Base-by-base conservation (phyloP, 441 rosid species). In the Viola pubescens region DNA sequence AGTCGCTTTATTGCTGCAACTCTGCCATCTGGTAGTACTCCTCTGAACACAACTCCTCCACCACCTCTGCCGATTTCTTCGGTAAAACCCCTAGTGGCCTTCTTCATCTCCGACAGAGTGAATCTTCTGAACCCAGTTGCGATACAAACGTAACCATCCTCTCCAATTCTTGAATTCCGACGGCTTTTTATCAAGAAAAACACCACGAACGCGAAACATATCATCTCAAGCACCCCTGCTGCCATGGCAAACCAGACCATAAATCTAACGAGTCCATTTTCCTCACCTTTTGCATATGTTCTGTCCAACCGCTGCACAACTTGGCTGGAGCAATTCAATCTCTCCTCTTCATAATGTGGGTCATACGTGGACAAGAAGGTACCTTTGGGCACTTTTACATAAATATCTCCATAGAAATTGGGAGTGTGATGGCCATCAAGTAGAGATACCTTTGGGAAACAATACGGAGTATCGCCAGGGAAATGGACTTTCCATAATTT, bases 91-190 rank as follows among this genome's bases (percentile, higher is more conserved):
- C 49, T 1, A 11, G 49, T 47, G 10, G 49, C 49, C 49, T 47
- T 47, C 11, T 47, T 47, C 11, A 47, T 9, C 49, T 47, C 49
- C 2, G 49, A 47, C 8, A 8, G 12, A 43, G 72, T 77, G 70
- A 89, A 92, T 59, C 68, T 69, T 80, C 82, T 83, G 51, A 86
- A 57, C 49, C 78, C 79, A 5, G 89, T 75, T 12, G 44, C 54
- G 34, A 65, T 49, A 26, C 79, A 83, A 49, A 7, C 37, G 10
- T 64, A 60, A 7, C 39, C 37, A 39, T 48, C 46, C 13, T 5
- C 26, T 3, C 12, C 26, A 5, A 14, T 26, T 14, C 37, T 52
- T 1, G 49, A 16, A 7, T 58, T 34, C 37, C 42, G 19, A 7
- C 4, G 60, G 5, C 37, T 13, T 13, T 19, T 55, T 1, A 60